Conservation (phyloP, 768 basidiomycete genomes). For the Termitomyces titanicus region DNA sequence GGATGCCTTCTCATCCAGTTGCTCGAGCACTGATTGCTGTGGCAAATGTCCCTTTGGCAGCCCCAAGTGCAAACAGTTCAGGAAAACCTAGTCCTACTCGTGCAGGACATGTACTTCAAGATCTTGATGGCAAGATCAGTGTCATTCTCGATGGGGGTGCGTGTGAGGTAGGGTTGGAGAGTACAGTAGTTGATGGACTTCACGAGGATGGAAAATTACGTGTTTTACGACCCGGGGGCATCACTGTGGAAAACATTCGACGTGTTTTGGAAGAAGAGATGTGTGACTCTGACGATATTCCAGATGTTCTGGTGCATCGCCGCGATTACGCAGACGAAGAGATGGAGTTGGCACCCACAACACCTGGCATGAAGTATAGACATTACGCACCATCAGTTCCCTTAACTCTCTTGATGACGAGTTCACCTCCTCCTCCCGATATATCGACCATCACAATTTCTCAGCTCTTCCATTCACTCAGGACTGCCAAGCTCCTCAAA, state of each 20-base stretch:
- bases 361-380: constrained; percentile 98
- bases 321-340: constrained; percentile 70
- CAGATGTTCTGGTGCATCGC: constrained; percentile 71
- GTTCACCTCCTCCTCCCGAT: constrained; percentile 36
- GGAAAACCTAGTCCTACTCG: constrained; percentile 93
- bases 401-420: constrained; percentile 67
- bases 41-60: constrained; percentile 76
- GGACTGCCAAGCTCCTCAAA: constrained; percentile 31
- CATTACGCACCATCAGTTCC: constrained; percentile 94
- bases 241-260: constrained; percentile 87
- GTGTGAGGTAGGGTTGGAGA: constrained; percentile 90
- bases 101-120: constrained; percentile 78
- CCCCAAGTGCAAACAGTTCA: constrained; percentile 93
- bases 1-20: constrained; percentile 94
- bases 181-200: constrained; percentile 91
- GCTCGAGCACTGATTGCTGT: constrained; percentile 85
- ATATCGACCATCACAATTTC: constrained; percentile 25
- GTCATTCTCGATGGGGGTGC: constrained; percentile 91
- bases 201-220: constrained; percentile 72
- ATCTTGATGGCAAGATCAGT: constrained; percentile 69
- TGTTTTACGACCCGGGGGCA: constrained; percentile 86
- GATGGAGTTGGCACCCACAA: constrained; percentile 82
- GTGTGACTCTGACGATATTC: constrained; percentile 28
- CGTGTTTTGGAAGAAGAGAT: constrained; percentile 44
- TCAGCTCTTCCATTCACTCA: constrained; percentile 42